These are phyloP conservation scores for Pseudoneurospora amorphoporcata DNA, from an alignment of 495 filamentous ascomycete species.

Conservation along the genomic window DNA sequence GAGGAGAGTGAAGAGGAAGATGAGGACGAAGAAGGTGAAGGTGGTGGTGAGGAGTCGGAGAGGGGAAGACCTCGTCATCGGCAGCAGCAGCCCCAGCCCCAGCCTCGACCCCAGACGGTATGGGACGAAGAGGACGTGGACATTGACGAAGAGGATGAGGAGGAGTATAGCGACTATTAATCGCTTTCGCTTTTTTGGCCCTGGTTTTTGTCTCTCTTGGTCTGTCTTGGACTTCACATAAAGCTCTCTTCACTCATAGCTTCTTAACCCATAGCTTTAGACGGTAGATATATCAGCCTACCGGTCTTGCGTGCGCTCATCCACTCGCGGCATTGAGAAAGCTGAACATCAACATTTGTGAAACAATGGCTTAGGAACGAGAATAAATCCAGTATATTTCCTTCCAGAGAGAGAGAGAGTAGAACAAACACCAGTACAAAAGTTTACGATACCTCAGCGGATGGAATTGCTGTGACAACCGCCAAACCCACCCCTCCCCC, in stretches of 20 bases:
- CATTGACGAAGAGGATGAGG: background rate
- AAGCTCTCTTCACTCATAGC: background rate
- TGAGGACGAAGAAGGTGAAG: slow-evolving; percentile 1
- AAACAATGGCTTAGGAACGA: background rate
- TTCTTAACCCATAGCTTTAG: too few species aligned
- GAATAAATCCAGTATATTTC: background rate
- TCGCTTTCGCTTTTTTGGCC: background rate
- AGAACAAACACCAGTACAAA: too few species aligned
- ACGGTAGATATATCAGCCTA: background rate
- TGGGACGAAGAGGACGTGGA: background rate
- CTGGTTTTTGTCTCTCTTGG: background rate
- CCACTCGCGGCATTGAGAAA: background rate
- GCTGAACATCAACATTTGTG: background rate
- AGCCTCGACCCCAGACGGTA: background rate
- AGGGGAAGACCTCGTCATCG: background rate
- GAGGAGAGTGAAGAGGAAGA: slow-evolving; percentile 5
- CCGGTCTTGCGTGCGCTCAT: background rate
- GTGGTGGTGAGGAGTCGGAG: background rate
- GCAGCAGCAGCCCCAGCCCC: background rate
- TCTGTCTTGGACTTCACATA: background rate
- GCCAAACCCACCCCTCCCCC: too few species aligned
- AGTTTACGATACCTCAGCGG: too few species aligned
- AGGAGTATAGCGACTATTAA: slow-evolving; percentile 6
- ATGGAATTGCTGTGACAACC: too few species aligned
- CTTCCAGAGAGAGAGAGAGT: background rate